Percentiles rank a stretch among this genome's conserved stretches.
Conservation (phyloP, 306 rosid species). For the Sindora glabra region DNA sequence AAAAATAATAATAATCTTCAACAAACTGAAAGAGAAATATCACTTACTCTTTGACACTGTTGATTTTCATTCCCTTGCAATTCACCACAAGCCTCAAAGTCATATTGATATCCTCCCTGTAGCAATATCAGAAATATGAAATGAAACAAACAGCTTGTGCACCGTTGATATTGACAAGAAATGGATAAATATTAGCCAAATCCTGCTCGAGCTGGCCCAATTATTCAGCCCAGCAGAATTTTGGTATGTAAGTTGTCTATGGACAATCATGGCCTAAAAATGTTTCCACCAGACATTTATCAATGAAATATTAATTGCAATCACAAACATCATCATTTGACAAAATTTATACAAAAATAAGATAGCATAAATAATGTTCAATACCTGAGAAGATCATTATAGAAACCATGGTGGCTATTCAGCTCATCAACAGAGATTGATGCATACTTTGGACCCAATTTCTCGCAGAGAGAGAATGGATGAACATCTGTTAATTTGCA, state of each 20-base stretch:
- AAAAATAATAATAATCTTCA: too few relatives aligned
- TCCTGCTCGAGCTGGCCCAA: conserved; percentile 1
- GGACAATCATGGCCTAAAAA: background rate
- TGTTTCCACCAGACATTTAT: background rate
- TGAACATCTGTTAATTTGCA: conserved; percentile 58
- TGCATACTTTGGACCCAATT: conserved; percentile 81
- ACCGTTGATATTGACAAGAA: background rate
- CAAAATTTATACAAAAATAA: background rate
- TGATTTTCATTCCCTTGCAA: conserved; percentile 70
- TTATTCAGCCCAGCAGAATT: background rate
- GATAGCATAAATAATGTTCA: conserved; percentile 4
- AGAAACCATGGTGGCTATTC: conserved; percentile 48
- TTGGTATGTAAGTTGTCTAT: background rate
- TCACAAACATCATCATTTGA: background rate
- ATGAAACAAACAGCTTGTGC: conserved; percentile 12
- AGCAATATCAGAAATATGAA: conserved; percentile 12
- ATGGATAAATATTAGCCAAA: background rate
- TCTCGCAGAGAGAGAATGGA: conserved; percentile 70
- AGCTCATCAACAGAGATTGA: conserved; percentile 63
- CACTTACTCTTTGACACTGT: conserved; percentile 71
- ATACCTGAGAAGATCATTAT: conserved; percentile 92
- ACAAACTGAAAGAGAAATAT: background rate
- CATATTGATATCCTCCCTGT: conserved; percentile 85
- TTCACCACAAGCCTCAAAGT: conserved; percentile 85
- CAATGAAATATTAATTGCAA: background rate